These are phyloP conservation scores for Colletotrichum phormii DNA, from an alignment of 2,329 filamentous ascomycete genomes.

Conservation along the genomic window DNA sequence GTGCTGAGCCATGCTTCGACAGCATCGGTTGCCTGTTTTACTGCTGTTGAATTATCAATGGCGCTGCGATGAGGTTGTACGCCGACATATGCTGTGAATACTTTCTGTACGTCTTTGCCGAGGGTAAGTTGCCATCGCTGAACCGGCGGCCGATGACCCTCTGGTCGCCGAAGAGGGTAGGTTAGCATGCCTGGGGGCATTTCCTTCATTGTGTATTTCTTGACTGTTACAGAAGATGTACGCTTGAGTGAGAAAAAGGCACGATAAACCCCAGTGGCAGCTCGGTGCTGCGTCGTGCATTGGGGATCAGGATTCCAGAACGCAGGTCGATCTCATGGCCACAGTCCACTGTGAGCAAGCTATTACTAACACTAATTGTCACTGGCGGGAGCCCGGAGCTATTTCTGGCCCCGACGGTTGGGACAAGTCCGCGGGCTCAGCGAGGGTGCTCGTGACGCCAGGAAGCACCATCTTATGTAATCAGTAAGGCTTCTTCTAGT, in stretches of 20 bases:
- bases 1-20: not conserved
- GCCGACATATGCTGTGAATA: slow-evolving; percentile 45
- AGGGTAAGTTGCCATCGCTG: slow-evolving; percentile 45
- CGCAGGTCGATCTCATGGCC: not conserved
- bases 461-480: too few relatives aligned
- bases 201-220: too few relatives aligned
- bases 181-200: slow-evolving; percentile 35
- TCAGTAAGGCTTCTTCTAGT: not conserved
- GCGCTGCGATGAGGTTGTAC: slow-evolving; percentile 40
- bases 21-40: not conserved
- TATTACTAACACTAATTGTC: not conserved
- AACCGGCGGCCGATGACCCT: slow-evolving; percentile 44
- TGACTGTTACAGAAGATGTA: too few relatives aligned
- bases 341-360: not conserved
- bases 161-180: slow-evolving; percentile 44
- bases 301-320: too few relatives aligned
- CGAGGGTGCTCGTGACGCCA: not conserved
- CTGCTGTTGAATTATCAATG: slow-evolving; percentile 20
- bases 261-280: too few relatives aligned
- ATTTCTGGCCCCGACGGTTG: not conserved
- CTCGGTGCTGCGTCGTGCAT: too few relatives aligned
- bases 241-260: too few relatives aligned
- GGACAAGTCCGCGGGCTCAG: not conserved
- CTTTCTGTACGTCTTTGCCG: slow-evolving; percentile 24
- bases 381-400: not conserved